Evolutionary conservation across 495 filamentous ascomycete genomes (phyloP).

Genomic region (Clohesyomyces aquaticus): DNA sequence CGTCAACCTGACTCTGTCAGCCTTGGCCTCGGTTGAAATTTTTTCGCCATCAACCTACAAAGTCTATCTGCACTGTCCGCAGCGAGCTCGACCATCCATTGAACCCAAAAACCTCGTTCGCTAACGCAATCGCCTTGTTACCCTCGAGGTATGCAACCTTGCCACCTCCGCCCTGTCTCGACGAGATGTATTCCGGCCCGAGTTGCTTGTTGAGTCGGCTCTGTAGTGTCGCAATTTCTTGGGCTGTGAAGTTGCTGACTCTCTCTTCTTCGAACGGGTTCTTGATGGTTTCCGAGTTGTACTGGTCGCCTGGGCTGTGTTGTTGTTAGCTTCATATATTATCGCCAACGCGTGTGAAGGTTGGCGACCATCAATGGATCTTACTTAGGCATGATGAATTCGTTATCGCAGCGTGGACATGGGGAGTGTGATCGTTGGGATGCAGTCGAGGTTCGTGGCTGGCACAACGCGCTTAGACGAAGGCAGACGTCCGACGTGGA

Average conservation of each 20-base stretch:
- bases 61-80: constrained; percentile 86
- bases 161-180: constrained; percentile 75
- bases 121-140: constrained; percentile 92
- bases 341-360: too few relatives aligned
- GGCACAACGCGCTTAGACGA: constrained; percentile 19
- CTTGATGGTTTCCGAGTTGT: constrained; percentile 48
- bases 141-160: constrained; percentile 90
- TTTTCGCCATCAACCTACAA: constrained; percentile 55
- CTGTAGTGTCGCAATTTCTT: constrained; percentile 86
- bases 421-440: constrained; percentile 1
- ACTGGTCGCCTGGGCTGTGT: constrained; percentile 80
- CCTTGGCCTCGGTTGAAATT: neutral
- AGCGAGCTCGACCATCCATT: constrained; percentile 97
- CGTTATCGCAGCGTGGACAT: constrained; percentile 27
- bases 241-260: constrained; percentile 80
- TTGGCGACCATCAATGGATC: too few relatives aligned
- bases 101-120: constrained; percentile 98
- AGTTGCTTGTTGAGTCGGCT: constrained; percentile 85
- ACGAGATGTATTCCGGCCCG: constrained; percentile 94
- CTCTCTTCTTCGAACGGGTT: constrained; percentile 83
- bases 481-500: neutral
- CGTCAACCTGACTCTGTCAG: constrained; percentile 59
- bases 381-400: constrained; percentile 36
- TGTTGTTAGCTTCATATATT: too few relatives aligned
- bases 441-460: constrained; percentile 29